Evolutionary conservation across 768 basidiomycete species (phyloP).

Genomic region (Royoungia palumana): DNA sequence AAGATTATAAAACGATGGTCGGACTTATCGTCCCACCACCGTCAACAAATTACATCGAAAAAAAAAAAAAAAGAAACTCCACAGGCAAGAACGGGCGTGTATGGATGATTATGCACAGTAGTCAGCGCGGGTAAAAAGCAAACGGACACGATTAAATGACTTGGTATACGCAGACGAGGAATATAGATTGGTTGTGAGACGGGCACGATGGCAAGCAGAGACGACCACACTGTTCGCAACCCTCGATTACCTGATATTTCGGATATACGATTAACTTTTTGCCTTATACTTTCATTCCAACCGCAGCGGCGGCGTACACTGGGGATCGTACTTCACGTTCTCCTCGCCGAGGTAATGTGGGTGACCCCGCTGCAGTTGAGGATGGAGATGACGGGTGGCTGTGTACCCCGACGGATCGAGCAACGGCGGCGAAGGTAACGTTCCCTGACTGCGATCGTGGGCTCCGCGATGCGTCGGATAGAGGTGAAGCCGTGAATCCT

Average conservation of each 20-base stretch:
- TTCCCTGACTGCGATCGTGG: slow-evolving; percentile 28
- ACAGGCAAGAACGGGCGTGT: background rate
- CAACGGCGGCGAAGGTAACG: slow-evolving; percentile 31
- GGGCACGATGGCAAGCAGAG: background rate
- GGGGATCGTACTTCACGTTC: slow-evolving; percentile 44
- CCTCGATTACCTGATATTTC: slow-evolving; percentile 20
- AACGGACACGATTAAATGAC: slow-evolving; percentile 24
- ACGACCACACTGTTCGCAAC: slow-evolving; percentile 20
- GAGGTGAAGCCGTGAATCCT: slow-evolving; percentile 32
- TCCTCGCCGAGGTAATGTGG: slow-evolving; percentile 36
- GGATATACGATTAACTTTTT: slow-evolving; percentile 24
- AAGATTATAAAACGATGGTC: slow-evolving; percentile 18
- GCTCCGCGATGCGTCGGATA: slow-evolving; percentile 36
- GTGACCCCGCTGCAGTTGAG: slow-evolving; percentile 32
- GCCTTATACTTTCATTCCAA: slow-evolving; percentile 47
- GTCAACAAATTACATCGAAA: slow-evolving; percentile 7
- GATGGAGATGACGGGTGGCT: slow-evolving; percentile 32
- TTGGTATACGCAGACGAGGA: slow-evolving; percentile 22
- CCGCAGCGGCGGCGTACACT: slow-evolving; percentile 45
- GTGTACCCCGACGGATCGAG: slow-evolving; percentile 31
- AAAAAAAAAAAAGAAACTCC: background rate
- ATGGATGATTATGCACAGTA: slow-evolving; percentile 24
- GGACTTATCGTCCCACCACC: slow-evolving; percentile 12
- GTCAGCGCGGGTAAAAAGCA: slow-evolving; percentile 2
- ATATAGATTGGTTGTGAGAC: slow-evolving; percentile 6